Conservation (phyloP, 371 early-diverging fungal species). For the Rhizopus arrhizus region DNA sequence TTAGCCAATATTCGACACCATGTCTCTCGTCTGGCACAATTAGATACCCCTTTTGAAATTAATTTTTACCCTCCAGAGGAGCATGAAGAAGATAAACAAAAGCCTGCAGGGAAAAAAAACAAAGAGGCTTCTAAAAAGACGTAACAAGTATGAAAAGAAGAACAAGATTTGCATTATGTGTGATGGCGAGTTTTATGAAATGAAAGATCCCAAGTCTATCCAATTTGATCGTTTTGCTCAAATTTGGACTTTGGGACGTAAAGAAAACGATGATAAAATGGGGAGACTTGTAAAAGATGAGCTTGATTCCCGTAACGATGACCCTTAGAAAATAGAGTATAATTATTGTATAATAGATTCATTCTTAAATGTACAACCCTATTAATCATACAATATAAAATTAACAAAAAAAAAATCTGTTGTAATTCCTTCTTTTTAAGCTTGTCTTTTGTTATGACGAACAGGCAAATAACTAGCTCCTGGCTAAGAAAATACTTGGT, state of each 20-base stretch:
- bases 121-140: constrained; percentile 15
- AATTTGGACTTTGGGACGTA: constrained; percentile 61
- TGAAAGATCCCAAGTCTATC: constrained; percentile 57
- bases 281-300: constrained; percentile 47
- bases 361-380: too few relatives aligned
- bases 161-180: constrained; percentile 64
- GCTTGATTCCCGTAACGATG: constrained; percentile 1
- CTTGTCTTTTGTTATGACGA: too few relatives aligned
- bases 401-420: too few relatives aligned
- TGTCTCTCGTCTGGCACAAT: constrained; percentile 44
- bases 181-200: constrained; percentile 68
- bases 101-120: constrained; percentile 8
- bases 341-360: too few relatives aligned
- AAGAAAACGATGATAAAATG: constrained; percentile 20
- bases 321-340: too few relatives aligned
- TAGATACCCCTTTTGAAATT: constrained; percentile 34
- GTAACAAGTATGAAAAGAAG: constrained; percentile 4
- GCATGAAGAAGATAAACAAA: constrained; percentile 16
- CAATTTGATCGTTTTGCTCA: constrained; percentile 56
- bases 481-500: too few relatives aligned
- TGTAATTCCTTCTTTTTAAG: too few relatives aligned
- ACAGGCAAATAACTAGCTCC: too few relatives aligned
- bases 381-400: too few relatives aligned
- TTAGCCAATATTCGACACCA: constrained; percentile 45
- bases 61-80: constrained; percentile 33